Percentiles rank a stretch among this genome's conserved stretches.
Conservation (phyloP, 768 basidiomycete genomes). For the Cantharellus cinnabarinus region DNA sequence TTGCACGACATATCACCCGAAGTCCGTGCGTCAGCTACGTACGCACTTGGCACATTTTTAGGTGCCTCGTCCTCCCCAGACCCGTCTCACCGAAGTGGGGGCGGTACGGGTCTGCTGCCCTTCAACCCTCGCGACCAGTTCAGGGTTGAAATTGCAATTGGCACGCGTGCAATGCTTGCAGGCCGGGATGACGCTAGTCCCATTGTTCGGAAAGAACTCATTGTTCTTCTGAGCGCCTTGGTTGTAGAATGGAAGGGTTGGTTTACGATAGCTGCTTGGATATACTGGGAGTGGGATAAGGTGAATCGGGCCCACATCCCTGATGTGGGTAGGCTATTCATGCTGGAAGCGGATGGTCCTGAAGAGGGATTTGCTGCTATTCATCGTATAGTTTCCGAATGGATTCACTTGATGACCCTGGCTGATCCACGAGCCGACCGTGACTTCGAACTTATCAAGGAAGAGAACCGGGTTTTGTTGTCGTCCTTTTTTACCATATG, state of each 20-base stretch:
- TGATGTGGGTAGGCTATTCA: background rate
- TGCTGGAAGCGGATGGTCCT: constrained; percentile 6
- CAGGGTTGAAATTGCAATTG: constrained; percentile 74
- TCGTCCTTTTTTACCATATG: constrained; percentile 93
- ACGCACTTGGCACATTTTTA: constrained; percentile 81
- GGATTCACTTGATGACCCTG: constrained; percentile 37
- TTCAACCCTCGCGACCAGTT: constrained; percentile 47
- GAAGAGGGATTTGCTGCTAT: constrained; percentile 13
- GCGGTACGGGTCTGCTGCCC: constrained; percentile 59
- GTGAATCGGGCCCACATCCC: background rate
- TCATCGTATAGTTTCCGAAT: constrained; percentile 49
- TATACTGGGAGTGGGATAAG: constrained; percentile 78
- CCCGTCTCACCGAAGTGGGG: constrained; percentile 55
- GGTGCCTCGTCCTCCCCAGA: constrained; percentile 63
- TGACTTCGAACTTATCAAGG: constrained; percentile 29
- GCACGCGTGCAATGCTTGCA: constrained; percentile 69
- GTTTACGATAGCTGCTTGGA: constrained; percentile 91
- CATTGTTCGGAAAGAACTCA: constrained; percentile 85
- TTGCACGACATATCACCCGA: constrained; percentile 73
- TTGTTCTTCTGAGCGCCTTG: constrained; percentile 77
- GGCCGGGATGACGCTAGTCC: constrained; percentile 90
- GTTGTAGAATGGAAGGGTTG: constrained; percentile 94
- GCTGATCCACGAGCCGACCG: constrained; percentile 16
- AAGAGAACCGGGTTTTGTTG: constrained; percentile 63
- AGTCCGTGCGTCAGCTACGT: constrained; percentile 78